Conservation (phyloP, 352 stramenopile species). For the Globisporangium acanthophoron region DNA sequence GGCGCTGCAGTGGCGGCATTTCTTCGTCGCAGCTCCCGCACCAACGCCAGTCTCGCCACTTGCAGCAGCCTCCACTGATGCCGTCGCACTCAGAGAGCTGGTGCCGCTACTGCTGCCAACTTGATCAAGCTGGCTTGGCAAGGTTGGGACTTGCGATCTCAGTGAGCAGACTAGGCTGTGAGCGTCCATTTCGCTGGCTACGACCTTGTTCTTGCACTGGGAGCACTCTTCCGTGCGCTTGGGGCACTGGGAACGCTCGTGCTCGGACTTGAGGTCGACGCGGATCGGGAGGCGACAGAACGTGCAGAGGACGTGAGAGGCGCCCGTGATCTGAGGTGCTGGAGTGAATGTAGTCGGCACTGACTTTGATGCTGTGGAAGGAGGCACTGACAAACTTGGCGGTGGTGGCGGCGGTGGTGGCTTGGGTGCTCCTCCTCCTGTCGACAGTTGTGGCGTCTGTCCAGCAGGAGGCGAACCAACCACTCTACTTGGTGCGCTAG, state of each 20-base stretch:
- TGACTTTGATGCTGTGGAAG: neutral
- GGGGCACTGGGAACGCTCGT: constrained; percentile 52
- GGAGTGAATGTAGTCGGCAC: neutral
- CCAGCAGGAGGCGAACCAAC: neutral
- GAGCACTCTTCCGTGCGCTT: constrained; percentile 40
- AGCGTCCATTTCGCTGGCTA: constrained; percentile 35
- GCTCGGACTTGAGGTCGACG: constrained; percentile 36
- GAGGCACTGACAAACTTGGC: neutral
- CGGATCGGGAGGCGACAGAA: constrained; percentile 49
- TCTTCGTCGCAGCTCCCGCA: constrained; percentile 25
- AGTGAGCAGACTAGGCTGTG: constrained; percentile 26
- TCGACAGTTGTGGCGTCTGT: too few relatives aligned
- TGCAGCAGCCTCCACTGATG: neutral
- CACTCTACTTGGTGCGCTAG: neutral
- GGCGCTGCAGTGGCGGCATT: constrained; percentile 56
- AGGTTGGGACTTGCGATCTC: neutral
- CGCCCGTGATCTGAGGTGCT: constrained; percentile 2
- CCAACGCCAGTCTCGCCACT: neutral
- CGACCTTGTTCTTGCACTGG: constrained; percentile 32
- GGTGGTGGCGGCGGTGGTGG: too few relatives aligned
- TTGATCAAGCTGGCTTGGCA: neutral
- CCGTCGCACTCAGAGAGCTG: neutral
- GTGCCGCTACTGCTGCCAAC: neutral
- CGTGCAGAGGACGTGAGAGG: constrained; percentile 31
- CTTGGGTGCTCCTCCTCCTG: neutral